Evolutionary conservation across 2,329 filamentous ascomycete genomes (phyloP).

Genomic region (Aspergillus pseudotamarii): DNA sequence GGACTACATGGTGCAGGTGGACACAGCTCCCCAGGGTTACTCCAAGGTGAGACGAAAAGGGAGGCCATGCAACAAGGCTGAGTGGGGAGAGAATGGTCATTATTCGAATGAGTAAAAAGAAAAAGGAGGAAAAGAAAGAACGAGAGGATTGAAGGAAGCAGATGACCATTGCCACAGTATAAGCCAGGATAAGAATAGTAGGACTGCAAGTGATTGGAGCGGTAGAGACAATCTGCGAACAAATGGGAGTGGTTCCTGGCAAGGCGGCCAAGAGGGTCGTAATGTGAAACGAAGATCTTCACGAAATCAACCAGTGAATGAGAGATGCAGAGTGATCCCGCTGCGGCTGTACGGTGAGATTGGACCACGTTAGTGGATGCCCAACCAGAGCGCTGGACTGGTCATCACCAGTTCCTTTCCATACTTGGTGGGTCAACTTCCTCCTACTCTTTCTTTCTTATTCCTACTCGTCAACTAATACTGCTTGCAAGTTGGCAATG

Average conservation of each 20-base stretch:
- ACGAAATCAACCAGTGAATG: background rate
- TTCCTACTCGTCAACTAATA: background rate
- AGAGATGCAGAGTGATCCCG: background rate
- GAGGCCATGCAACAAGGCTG: background rate
- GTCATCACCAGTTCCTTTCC: background rate
- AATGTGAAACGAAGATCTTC: conserved; percentile 6
- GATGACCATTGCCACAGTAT: background rate
- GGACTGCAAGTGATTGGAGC: background rate
- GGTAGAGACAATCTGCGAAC: background rate
- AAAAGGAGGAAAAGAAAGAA: background rate
- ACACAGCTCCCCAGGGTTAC: background rate
- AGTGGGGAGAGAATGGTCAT: background rate
- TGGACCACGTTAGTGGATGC: conserved; percentile 10
- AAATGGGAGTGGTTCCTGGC: conserved; percentile 1
- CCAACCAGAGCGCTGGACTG: conserved; percentile 4
- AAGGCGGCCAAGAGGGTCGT: background rate
- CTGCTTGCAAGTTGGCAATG: conserved; percentile 12
- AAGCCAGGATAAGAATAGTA: background rate
- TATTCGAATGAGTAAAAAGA: background rate
- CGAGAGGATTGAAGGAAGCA: background rate
- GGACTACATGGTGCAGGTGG: conserved; percentile 3
- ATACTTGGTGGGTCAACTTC: background rate
- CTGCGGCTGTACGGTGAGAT: background rate
- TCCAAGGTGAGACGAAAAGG: background rate
- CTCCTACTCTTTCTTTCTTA: too few species aligned